phyloP scores from a whole-genome alignment of 495 filamentous ascomycete species.

The Penicillium soppii region DNA sequence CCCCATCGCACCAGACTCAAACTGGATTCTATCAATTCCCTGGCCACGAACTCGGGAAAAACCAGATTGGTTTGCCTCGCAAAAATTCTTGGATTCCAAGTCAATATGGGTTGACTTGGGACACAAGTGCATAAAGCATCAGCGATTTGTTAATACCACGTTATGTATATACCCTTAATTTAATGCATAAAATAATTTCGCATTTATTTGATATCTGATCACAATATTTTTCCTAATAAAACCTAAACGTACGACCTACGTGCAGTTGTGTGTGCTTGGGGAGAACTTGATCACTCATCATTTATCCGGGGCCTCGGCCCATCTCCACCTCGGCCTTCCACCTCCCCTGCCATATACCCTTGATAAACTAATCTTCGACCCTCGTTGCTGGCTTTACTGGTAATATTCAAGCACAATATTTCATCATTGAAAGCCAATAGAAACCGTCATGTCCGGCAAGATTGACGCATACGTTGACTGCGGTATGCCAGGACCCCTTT shows the following conservation, averaged over 20 bases:
- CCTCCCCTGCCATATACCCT: conserved; percentile 5
- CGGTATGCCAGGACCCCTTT: conserved; percentile 14
- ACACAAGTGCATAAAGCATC: neutral
- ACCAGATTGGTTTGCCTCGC: too few species aligned
- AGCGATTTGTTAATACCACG: neutral
- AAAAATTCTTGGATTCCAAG: too few species aligned
- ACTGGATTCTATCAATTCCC: too few species aligned
- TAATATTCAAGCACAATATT: neutral
- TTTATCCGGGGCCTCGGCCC: conserved; percentile 24
- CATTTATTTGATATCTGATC: too few species aligned
- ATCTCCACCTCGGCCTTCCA: conserved; percentile 22
- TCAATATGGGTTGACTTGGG: neutral
- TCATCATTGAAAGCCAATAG: neutral
- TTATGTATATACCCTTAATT: neutral
- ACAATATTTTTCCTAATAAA: neutral
- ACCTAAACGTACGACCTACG: too few species aligned
- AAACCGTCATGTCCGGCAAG: conserved; percentile 21
- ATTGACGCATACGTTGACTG: conserved; percentile 30
- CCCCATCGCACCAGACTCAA: too few species aligned
- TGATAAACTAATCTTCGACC: conserved; percentile 7
- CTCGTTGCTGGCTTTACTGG: neutral
- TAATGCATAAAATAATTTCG: neutral
- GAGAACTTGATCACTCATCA: conserved; percentile 30
- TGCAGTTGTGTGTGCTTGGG: neutral
- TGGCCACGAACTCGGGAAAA: too few species aligned